A percentile compares a stretch with the other conserved stretches of the same genome.
These are phyloP conservation scores for Beauveria pseudobassiana DNA, from an alignment of 2,329 filamentous ascomycete genomes.

Conservation along the genomic window DNA sequence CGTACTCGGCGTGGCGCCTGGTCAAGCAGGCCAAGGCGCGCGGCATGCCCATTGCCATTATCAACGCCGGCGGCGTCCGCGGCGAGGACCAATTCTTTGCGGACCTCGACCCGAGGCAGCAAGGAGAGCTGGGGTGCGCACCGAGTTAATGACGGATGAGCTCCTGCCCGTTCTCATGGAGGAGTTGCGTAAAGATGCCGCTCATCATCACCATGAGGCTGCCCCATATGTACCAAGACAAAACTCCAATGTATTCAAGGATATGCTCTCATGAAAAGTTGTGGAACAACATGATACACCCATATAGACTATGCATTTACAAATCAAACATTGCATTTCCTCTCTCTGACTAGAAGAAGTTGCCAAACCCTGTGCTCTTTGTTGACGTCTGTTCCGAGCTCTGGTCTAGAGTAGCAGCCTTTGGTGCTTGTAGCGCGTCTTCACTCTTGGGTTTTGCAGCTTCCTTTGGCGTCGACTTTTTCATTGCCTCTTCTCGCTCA, in stretches of 20 bases:
- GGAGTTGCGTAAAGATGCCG: conserved; percentile 32
- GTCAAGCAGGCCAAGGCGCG: conserved; percentile 75
- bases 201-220: not conserved
- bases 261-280: conserved; percentile 48
- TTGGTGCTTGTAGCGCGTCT: conserved; percentile 12
- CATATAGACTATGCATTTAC: conserved; percentile 13
- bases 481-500: conserved; percentile 50
- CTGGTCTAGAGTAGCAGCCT: conserved; percentile 17
- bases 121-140: conserved; percentile 46
- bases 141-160: conserved; percentile 50
- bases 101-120: conserved; percentile 43
- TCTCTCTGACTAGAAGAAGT: conserved; percentile 39
- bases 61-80: conserved; percentile 80
- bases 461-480: conserved; percentile 25
- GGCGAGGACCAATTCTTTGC: conserved; percentile 68
- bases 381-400: conserved; percentile 15
- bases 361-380: conserved; percentile 28
- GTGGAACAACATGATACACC: conserved; percentile 14
- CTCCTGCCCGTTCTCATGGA: conserved; percentile 51
- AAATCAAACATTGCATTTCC: not conserved
- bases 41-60: conserved; percentile 76
- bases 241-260: conserved; percentile 41
- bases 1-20: conserved; percentile 89
- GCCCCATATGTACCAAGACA: conserved; percentile 6
- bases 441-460: conserved; percentile 14